Percentiles rank a stretch among this genome's conserved stretches.
phyloP scores from a whole-genome alignment of 352 stramenopile species.

The Phytopythium delawarense region DNA sequence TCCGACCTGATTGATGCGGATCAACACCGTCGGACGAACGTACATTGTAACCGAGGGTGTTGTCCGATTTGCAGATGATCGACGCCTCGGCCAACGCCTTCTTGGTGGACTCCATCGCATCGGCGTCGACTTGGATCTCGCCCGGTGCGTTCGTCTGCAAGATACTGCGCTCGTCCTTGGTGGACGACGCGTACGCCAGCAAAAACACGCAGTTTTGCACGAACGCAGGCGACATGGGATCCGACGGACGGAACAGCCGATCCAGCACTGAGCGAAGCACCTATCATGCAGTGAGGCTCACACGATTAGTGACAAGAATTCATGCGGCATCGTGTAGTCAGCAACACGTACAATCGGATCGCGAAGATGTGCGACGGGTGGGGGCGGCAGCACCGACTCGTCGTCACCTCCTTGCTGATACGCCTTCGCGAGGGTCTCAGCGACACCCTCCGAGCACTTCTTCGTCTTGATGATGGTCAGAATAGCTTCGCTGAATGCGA shows the following conservation, averaged over 20 bases:
- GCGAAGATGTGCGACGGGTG: conserved; percentile 64
- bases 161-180: conserved; percentile 74
- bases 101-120: conserved; percentile 61
- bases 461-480: conserved; percentile 73
- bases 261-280: conserved; percentile 76
- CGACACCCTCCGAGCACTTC: conserved; percentile 60
- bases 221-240: conserved; percentile 52
- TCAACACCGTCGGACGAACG: conserved; percentile 11
- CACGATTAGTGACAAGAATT: background rate
- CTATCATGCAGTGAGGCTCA: conserved; percentile 13
- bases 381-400: conserved; percentile 14
- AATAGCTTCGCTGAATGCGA: conserved; percentile 60
- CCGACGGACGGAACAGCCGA: conserved; percentile 77
- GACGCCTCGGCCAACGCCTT: conserved; percentile 68
- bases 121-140: conserved; percentile 39
- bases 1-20: background rate
- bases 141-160: conserved; percentile 34
- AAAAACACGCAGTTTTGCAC: conserved; percentile 65
- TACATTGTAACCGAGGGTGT: conserved; percentile 86
- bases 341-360: conserved; percentile 57
- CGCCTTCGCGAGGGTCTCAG: conserved; percentile 64
- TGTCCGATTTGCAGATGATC: conserved; percentile 76
- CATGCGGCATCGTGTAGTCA: background rate
- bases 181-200: conserved; percentile 70
- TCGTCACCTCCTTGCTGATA: conserved; percentile 29